Evolutionary conservation across 192 early-diverging fungal genomes (phyloP).

Genomic region (Pilaira anomala): DNA sequence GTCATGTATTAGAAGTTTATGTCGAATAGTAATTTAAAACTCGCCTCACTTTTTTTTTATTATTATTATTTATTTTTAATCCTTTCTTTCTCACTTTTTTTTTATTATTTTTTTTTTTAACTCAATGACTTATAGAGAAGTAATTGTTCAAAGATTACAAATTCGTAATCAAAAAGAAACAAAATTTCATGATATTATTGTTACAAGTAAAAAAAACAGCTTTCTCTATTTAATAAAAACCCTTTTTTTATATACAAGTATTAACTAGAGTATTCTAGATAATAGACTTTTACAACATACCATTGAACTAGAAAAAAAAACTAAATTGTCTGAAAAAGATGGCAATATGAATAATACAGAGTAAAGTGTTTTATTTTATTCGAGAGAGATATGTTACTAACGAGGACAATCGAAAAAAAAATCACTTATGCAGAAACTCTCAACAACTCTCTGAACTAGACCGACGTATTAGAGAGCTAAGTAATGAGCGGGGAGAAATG

Average conservation of each 20-base stretch:
- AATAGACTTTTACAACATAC: slow-evolving; percentile 12
- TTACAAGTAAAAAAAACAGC: not conserved
- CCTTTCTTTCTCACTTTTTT: not conserved
- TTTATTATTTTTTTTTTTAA: not conserved
- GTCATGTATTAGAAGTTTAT: slow-evolving; percentile 43
- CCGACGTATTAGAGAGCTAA: slow-evolving; percentile 65
- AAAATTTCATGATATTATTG: slow-evolving; percentile 7
- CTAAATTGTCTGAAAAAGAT: not conserved
- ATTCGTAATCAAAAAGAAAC: not conserved
- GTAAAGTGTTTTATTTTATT: no score
- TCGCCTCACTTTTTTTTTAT: slow-evolving; percentile 3
- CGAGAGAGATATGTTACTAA: not conserved
- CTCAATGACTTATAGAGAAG: slow-evolving; percentile 14
- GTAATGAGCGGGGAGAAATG: slow-evolving; percentile 83
- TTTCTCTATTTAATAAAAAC: not conserved
- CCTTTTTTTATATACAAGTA: no score
- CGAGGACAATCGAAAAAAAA: no score
- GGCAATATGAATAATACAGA: not conserved
- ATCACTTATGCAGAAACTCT: no score
- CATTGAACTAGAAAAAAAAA: slow-evolving; percentile 16
- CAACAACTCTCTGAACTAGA: slow-evolving; percentile 56
- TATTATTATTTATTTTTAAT: not conserved
- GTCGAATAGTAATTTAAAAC: slow-evolving; percentile 22
- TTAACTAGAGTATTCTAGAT: not conserved
- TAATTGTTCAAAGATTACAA: slow-evolving; percentile 11